Conservation (phyloP, 306 rosid genomes). For the Sechiopsis laciniata region DNA sequence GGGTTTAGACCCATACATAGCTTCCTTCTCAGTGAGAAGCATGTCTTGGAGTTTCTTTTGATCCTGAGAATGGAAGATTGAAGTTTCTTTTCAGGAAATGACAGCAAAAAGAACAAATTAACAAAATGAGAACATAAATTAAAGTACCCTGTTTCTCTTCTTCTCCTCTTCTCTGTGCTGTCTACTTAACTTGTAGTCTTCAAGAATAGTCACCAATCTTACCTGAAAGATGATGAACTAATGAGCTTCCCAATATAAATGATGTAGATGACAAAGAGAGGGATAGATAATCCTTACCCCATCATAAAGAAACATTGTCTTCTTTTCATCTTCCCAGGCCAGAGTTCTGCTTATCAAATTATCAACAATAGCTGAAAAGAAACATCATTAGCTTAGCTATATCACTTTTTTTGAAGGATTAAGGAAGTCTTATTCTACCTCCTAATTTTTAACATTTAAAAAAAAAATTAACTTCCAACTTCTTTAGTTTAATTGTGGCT, state of each 20-base stretch:
- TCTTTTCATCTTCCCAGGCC: conserved; percentile 82
- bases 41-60: conserved; percentile 94
- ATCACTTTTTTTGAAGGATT: not conserved
- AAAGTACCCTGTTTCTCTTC: conserved; percentile 61
- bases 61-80: conserved; percentile 43
- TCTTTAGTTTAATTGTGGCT: not conserved
- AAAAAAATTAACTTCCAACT: no score
- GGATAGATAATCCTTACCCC: conserved; percentile 57
- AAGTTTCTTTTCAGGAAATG: not conserved
- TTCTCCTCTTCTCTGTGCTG: conserved; percentile 81
- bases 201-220: conserved; percentile 68
- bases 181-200: conserved; percentile 83
- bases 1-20: conserved; percentile 82
- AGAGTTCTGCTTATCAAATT: conserved; percentile 67
- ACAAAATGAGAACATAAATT: not conserved
- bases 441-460: no score
- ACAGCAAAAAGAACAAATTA: not conserved
- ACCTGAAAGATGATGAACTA: conserved; percentile 40
- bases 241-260: conserved; percentile 16
- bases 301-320: conserved; percentile 62
- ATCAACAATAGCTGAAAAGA: conserved; percentile 74
- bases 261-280: not conserved
- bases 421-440: no score
- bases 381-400: conserved; percentile 26
- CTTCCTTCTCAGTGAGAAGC: conserved; percentile 85